Percentiles rank a stretch among this genome's conserved stretches.
These are phyloP conservation scores for Monosporozyma aquatica DNA, from an alignment of 805 yeast genomes.

Conservation along the genomic window DNA sequence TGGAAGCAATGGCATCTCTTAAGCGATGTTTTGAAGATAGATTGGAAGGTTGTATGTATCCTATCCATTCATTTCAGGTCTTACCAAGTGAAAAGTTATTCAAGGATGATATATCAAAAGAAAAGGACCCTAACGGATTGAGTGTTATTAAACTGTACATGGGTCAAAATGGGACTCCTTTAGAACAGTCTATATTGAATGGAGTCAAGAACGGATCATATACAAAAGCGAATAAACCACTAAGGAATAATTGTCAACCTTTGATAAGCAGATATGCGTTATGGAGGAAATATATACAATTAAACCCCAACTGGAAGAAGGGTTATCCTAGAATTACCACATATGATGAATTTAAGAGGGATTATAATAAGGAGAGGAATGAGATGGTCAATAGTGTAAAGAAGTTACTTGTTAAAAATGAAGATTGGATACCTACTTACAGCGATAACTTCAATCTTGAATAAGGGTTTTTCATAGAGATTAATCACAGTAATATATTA, in stretches of 20 bases:
- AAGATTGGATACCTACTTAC: slow-evolving; percentile 38
- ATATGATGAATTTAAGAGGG: neutral
- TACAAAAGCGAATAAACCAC: slow-evolving; percentile 34
- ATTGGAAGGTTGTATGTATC: neutral
- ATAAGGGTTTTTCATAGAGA: too few relatives aligned
- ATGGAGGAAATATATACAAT: slow-evolving; percentile 15
- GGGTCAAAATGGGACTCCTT: neutral
- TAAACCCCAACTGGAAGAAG: slow-evolving; percentile 3
- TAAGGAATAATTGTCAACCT: slow-evolving; percentile 35
- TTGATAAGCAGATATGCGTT: slow-evolving; percentile 20
- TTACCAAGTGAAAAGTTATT: slow-evolving; percentile 9
- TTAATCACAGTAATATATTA: too few relatives aligned
- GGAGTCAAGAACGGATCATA: slow-evolving; percentile 56
- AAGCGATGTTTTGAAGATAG: slow-evolving; percentile 13
- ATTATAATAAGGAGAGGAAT: slow-evolving; percentile 19
- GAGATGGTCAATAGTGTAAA: slow-evolving; percentile 26
- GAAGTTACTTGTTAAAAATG: slow-evolving; percentile 27
- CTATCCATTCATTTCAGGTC: slow-evolving; percentile 4
- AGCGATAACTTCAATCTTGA: slow-evolving; percentile 34
- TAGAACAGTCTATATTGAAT: slow-evolving; percentile 36
- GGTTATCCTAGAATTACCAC: slow-evolving; percentile 3
- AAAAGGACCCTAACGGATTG: slow-evolving; percentile 17
- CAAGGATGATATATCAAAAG: slow-evolving; percentile 11
- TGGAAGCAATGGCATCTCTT: slow-evolving; percentile 2
- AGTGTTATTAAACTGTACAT: slow-evolving; percentile 14